Conservation (phyloP, 257 asterid genomes). For the Sherardia arvensis region DNA sequence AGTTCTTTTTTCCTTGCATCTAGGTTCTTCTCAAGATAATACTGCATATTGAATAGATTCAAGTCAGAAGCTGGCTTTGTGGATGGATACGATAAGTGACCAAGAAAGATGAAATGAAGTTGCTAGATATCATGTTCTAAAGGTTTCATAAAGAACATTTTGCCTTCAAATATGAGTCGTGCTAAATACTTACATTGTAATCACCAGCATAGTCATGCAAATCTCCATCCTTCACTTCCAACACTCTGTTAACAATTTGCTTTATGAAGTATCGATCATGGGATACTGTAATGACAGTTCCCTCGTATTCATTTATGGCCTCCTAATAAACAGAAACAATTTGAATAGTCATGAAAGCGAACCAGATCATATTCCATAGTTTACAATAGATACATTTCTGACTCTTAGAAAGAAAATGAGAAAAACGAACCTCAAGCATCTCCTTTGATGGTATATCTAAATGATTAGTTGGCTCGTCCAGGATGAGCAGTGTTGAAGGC, state of each 20-base stretch:
- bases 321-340: conserved; percentile 38
- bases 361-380: background rate
- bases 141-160: background rate
- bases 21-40: conserved; percentile 93
- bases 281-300: conserved; percentile 91
- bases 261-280: conserved; percentile 96
- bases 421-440: conserved; percentile 82
- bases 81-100: background rate
- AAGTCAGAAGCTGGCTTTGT: background rate
- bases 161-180: background rate
- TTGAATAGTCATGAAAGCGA: conserved; percentile 6
- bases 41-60: conserved; percentile 36
- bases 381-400: background rate
- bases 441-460: conserved; percentile 94
- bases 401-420: conserved; percentile 5
- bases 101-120: background rate
- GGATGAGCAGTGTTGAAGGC: conserved; percentile 83
- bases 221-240: conserved; percentile 83
- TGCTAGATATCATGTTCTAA: background rate
- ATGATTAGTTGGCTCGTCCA: conserved; percentile 98
- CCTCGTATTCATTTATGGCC: conserved; percentile 86
- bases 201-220: conserved; percentile 92
- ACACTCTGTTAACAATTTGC: conserved; percentile 89
- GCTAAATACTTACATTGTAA: conserved; percentile 54
- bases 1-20: conserved; percentile 86